These are phyloP conservation scores for Agaricus subrufescens DNA, from an alignment of 768 basidiomycete genomes.

Conservation along the genomic window DNA sequence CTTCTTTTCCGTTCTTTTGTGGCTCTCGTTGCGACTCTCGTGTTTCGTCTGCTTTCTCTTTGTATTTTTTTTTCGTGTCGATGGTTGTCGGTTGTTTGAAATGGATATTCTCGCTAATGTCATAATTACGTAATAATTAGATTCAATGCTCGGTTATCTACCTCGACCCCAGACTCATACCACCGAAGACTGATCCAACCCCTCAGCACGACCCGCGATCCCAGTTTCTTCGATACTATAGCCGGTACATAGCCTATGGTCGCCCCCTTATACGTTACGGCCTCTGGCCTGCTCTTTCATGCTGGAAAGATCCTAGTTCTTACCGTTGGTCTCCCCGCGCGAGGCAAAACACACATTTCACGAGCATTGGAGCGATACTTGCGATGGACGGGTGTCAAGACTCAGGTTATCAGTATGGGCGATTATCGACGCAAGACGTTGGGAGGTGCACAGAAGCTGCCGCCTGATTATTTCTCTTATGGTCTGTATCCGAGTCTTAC, in stretches of 20 bases:
- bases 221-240: no score
- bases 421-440: constrained; percentile 90
- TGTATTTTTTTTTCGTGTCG: background rate
- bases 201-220: no score
- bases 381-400: constrained; percentile 97
- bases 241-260: constrained; percentile 53
- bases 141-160: background rate
- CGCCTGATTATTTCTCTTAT: constrained; percentile 87
- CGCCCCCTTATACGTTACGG: constrained; percentile 96
- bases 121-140: constrained; percentile 4
- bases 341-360: constrained; percentile 96
- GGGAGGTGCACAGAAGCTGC: constrained; percentile 84
- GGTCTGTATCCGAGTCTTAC: constrained; percentile 38
- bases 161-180: no score
- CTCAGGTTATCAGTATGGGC: constrained; percentile 89
- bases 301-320: constrained; percentile 94
- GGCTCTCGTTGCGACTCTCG: background rate
- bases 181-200: no score
- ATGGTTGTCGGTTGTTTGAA: background rate
- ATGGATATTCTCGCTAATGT: constrained; percentile 1
- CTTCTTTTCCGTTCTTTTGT: constrained; percentile 2
- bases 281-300: constrained; percentile 79
- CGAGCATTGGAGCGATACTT: constrained; percentile 95
- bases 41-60: constrained; percentile 2
- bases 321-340: constrained; percentile 89